Percentiles rank a stretch among this genome's conserved stretches.
phyloP scores from a whole-genome alignment of 2,329 filamentous ascomycete species.

The Phialemoniopsis sp. region DNA sequence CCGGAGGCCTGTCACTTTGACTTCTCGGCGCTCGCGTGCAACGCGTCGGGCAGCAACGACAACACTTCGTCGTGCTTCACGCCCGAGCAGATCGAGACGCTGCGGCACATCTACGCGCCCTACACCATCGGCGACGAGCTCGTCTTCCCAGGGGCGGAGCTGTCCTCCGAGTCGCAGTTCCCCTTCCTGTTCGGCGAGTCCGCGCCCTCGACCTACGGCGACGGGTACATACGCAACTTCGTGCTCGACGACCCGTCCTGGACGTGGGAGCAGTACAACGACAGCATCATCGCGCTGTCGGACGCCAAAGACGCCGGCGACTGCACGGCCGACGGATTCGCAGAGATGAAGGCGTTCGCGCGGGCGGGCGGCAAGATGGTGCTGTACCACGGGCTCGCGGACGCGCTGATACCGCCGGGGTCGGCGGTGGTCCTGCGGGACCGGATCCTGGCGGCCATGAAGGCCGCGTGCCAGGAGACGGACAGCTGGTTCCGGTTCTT shows the following conservation, averaged over 20 bases:
- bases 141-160: slow-evolving; percentile 28
- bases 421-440: slow-evolving; percentile 13
- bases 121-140: slow-evolving; percentile 7
- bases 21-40: slow-evolving; percentile 26
- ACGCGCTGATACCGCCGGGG: slow-evolving; percentile 27
- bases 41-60: background rate
- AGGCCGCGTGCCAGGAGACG: too few species aligned
- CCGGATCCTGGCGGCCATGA: slow-evolving; percentile 26
- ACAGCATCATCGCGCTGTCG: slow-evolving; percentile 16
- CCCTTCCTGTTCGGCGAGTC: slow-evolving; percentile 11
- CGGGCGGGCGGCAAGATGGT: slow-evolving; percentile 32
- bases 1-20: slow-evolving; percentile 10
- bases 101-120: slow-evolving; percentile 6
- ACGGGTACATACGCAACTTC: slow-evolving; percentile 19
- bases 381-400: slow-evolving; percentile 35
- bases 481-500: slow-evolving; percentile 42
- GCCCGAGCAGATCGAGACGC: slow-evolving; percentile 5
- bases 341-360: slow-evolving; percentile 18
- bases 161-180: slow-evolving; percentile 36
- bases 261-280: slow-evolving; percentile 22
- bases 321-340: slow-evolving; percentile 20
- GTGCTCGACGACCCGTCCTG: slow-evolving; percentile 20
- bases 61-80: slow-evolving; percentile 8
- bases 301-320: slow-evolving; percentile 19
- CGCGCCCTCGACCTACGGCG: slow-evolving; percentile 14